Base-by-base conservation (phyloP, 1,139 yeast species). In the Candida glucosophila region DNA sequence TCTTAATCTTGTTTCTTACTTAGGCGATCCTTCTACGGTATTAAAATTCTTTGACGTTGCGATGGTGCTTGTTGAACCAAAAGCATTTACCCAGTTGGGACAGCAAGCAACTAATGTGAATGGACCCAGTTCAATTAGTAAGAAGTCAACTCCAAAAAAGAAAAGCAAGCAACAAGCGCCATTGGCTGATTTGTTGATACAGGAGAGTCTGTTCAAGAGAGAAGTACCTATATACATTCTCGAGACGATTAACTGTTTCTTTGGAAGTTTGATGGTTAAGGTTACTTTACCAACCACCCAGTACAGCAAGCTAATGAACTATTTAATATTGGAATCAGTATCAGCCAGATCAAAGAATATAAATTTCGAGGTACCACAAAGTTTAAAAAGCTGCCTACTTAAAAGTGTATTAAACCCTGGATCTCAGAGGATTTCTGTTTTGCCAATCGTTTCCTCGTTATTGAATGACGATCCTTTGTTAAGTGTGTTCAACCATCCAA, bases 141-240 rank as follows among this genome's bases (percentile, higher is more conserved):
- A n/a, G n/a, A n/a, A n/a, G n/a, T n/a, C n/a, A n/a, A n/a, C n/a
- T n/a, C n/a, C n/a, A n/a, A n/a, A n/a, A n/a, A n/a, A n/a, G n/a
- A n/a, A n/a, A n/a, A n/a, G n/a, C n/a, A n/a, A n/a, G n/a, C n/a
- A n/a, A n/a, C n/a, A n/a, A 1, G 63, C 65, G 15, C 70, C 78
- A 4, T 52, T 79, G 37, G 71, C 92, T 4, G 95, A 83, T 53
- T 53, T 79, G 22, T 60, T 80, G 24, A 74, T 90, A 1, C 82
- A 80, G 44, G 67, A 79, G 17, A 73, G 70, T 25, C 55, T 73
- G 25, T 81, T 82, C 39, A 44, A 51, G 10, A 46, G 54, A 7
- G 47, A 58, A 3, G 62, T 74, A 5, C 55, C 75, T 2, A 23
- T 33, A 1, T 19, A 33, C 2, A 66, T 75, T 7, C 37, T 61